Conservation (phyloP, 768 basidiomycete genomes). For the Tulasnella sp. region DNA sequence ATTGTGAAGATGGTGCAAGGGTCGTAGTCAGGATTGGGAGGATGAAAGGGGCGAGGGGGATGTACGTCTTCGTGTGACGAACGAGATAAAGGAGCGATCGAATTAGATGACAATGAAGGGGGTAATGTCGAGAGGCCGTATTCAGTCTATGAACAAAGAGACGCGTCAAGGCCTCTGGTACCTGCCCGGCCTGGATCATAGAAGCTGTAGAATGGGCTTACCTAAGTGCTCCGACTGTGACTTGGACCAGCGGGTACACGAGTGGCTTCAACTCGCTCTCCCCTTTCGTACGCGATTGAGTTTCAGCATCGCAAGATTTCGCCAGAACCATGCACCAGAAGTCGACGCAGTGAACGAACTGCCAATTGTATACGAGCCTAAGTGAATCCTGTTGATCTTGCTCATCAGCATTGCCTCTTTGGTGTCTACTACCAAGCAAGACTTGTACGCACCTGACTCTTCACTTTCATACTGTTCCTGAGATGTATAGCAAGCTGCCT, state of each 20-base stretch:
- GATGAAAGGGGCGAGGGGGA: slow-evolving; percentile 78
- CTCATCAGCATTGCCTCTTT: neutral
- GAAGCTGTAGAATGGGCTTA: slow-evolving; percentile 31
- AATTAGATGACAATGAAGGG: slow-evolving; percentile 85
- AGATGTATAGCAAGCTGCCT: slow-evolving; percentile 89
- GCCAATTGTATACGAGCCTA: slow-evolving; percentile 97
- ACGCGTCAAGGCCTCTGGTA: neutral
- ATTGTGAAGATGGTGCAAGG: slow-evolving; percentile 50
- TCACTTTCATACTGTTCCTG: slow-evolving; percentile 80
- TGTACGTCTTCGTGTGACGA: slow-evolving; percentile 70
- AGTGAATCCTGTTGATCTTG: slow-evolving; percentile 57
- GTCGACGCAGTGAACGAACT: slow-evolving; percentile 89
- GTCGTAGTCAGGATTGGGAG: slow-evolving; percentile 74
- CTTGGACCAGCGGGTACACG: slow-evolving; percentile 92
- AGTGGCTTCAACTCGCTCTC: slow-evolving; percentile 78
- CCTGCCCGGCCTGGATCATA: neutral
- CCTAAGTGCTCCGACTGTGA: slow-evolving; percentile 87
- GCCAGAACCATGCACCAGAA: slow-evolving; percentile 90
- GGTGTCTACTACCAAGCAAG: neutral
- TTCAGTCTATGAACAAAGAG: slow-evolving; percentile 49
- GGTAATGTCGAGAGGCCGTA: slow-evolving; percentile 82
- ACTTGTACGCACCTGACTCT: slow-evolving; percentile 52
- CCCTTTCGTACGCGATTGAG: slow-evolving; percentile 35
- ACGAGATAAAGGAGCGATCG: slow-evolving; percentile 81
- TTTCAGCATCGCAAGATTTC: slow-evolving; percentile 56